Evolutionary conservation across 345 rosid species (phyloP), one percentile per base, ranked within the genome.

Genomic region (Citrus inodora): DNA sequence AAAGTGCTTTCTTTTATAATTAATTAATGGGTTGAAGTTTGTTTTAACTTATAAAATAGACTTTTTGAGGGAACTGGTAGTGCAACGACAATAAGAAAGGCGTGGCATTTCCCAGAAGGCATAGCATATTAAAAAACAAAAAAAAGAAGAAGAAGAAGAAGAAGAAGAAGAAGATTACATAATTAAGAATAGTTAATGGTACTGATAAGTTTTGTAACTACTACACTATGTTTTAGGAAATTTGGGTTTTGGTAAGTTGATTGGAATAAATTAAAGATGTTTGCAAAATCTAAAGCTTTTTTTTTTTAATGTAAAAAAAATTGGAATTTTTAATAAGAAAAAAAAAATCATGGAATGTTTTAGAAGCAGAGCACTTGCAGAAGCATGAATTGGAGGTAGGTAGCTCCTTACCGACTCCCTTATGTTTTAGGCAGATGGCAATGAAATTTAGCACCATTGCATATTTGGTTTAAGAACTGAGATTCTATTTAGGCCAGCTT

Each of bases 41-140:
- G 84, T 72, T 86, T 84, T 16, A 82, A 67, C 83, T 77, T 69
- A 42, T 17, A 70, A 53, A 66, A 46, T 46, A 46, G 51, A 46
- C 17, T 65, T 56, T 51, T 59, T 2, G 33, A 33, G 62, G 76
- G 56, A 62, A 70, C 48, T 9, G 86, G 81, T 27, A 14, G 82
- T 32, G 83, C 78, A 77, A 61, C 85, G 60, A 77, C 84, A 53
- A 78, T 9, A n/a, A 16, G 38, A 55, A 67, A 74, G 65, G 63
- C 62, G 66, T 74, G 80, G 83, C 59, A 30, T 71, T 62, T 61
- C 7, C 7, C 21, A 28, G 78, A 77, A 53, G 80, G 48, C 35
- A 32, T 42, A 40, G 24, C 65, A 30, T 6, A 9, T 35, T 16
- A 58, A 28, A 48, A 48, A 9, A 40, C 10, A 2, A 40, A 40